Evolutionary conservation across 1,284 basidiomycete species (phyloP).

Genomic region (Porodaedalea pini): DNA sequence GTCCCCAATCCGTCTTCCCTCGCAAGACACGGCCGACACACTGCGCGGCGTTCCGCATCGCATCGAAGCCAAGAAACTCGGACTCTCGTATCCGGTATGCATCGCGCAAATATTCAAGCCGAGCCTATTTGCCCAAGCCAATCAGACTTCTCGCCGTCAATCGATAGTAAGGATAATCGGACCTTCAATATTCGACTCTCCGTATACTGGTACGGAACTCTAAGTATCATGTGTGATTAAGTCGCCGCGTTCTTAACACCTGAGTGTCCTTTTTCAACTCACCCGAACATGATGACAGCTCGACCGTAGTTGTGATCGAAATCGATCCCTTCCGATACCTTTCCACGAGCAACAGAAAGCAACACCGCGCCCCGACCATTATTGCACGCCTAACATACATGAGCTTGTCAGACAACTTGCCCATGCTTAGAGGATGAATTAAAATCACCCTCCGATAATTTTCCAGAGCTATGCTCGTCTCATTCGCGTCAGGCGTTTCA

Average conservation of each 20-base stretch:
- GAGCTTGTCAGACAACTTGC: constrained; percentile 3
- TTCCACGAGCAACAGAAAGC: constrained; percentile 96
- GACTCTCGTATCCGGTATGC: constrained; percentile 98
- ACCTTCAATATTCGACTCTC: constrained; percentile 94
- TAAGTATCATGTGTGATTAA: constrained; percentile 30
- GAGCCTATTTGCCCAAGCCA: constrained; percentile 44
- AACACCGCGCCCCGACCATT: constrained; percentile 97
- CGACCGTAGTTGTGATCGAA: constrained; percentile 99
- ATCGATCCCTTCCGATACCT: constrained; percentile 99
- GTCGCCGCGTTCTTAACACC: neutral
- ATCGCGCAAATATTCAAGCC: constrained; percentile 97
- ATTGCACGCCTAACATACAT: constrained; percentile 78
- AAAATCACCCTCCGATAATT: constrained; percentile 86
- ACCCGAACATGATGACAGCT: constrained; percentile 99
- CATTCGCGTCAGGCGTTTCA: constrained; percentile 98
- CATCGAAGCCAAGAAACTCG: constrained; percentile 98
- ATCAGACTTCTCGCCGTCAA: neutral
- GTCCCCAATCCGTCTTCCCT: constrained; percentile 98
- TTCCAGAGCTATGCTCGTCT: constrained; percentile 96
- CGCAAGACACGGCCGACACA: constrained; percentile 97
- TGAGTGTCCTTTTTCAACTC: constrained; percentile 26
- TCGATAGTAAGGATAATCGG: neutral
- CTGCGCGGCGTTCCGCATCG: constrained; percentile 98
- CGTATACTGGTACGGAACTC: constrained; percentile 98
- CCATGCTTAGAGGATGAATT: neutral